Conservation (phyloP, 148 eudicot genomes). For the Rhododendron kiyosumense region DNA sequence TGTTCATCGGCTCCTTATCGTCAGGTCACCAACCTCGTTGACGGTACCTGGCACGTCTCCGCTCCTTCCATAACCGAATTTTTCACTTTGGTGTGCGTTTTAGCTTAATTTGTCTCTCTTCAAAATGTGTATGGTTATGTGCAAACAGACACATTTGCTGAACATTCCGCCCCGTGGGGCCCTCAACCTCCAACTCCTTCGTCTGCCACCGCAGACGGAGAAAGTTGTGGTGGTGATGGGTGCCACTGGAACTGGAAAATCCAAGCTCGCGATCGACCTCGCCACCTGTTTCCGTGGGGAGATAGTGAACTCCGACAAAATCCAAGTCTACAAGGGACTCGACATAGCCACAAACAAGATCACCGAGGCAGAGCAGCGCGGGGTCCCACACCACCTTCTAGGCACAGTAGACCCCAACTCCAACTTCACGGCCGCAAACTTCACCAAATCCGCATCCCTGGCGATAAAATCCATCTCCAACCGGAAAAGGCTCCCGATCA, state of each 20-base stretch:
- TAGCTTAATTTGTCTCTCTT: not conserved
- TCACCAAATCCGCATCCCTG: conserved; percentile 41
- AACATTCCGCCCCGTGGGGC: conserved; percentile 17
- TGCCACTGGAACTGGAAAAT: conserved; percentile 86
- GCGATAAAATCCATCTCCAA: conserved; percentile 30
- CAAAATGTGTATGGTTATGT: conserved; percentile 32
- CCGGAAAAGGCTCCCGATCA: conserved; percentile 48
- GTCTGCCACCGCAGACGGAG: conserved; percentile 32
- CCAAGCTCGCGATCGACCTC: conserved; percentile 70
- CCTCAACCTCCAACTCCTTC: conserved; percentile 17
- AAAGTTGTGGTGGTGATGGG: conserved; percentile 82
- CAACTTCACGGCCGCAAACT: conserved; percentile 50
- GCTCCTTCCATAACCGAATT: not conserved
- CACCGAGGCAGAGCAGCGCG: conserved; percentile 51
- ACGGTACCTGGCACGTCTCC: not conserved
- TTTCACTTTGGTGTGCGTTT: not conserved
- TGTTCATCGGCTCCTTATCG: not conserved
- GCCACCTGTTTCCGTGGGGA: conserved; percentile 57
- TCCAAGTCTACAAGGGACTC: conserved; percentile 71
- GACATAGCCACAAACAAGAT: conserved; percentile 74
- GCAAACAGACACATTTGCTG: conserved; percentile 38
- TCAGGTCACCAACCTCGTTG: not conserved
- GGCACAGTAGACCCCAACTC: conserved; percentile 39
- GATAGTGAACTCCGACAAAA: conserved; percentile 78
- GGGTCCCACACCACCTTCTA: conserved; percentile 74